A percentile compares a stretch with the other conserved stretches of the same genome.
phyloP scores from a whole-genome alignment of 148 eudicot genomes.

The Camellia lanceoleosa region DNA sequence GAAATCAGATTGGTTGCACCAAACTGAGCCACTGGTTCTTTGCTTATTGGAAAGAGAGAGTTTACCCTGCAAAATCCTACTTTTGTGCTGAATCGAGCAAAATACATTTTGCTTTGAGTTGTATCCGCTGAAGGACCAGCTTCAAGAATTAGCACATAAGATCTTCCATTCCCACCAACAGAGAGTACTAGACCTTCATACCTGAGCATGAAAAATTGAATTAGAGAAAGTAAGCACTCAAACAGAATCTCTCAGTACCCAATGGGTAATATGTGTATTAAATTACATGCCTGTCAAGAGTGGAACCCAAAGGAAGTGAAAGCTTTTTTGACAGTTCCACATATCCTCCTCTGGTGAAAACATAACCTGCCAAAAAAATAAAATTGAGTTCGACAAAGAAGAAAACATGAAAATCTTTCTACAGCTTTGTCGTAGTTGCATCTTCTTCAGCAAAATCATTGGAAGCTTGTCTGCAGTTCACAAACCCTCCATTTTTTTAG shows the following conservation, averaged over 20 bases:
- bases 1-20: not conserved
- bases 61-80: constrained; percentile 92
- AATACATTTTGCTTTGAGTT: constrained; percentile 74
- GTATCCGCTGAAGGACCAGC: constrained; percentile 70
- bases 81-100: constrained; percentile 84
- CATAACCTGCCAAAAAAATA: constrained; percentile 57
- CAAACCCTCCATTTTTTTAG: not conserved
- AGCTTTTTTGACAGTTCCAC: constrained; percentile 76
- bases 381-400: constrained; percentile 8
- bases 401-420: not conserved
- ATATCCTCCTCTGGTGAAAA: constrained; percentile 90
- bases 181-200: constrained; percentile 92
- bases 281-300: constrained; percentile 81
- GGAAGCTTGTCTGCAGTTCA: not conserved
- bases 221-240: not conserved
- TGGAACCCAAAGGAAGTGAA: constrained; percentile 84
- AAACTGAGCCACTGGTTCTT: not conserved
- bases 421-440: too few species aligned
- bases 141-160: constrained; percentile 84
- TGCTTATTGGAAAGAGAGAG: constrained; percentile 13
- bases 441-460: not conserved
- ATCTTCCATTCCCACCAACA: constrained; percentile 94
- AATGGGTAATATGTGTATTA: constrained; percentile 2
- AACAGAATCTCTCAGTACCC: not conserved
- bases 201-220: constrained; percentile 35